Conservation (phyloP, 805 yeast genomes). For the Wickerhamiella brachini region DNA sequence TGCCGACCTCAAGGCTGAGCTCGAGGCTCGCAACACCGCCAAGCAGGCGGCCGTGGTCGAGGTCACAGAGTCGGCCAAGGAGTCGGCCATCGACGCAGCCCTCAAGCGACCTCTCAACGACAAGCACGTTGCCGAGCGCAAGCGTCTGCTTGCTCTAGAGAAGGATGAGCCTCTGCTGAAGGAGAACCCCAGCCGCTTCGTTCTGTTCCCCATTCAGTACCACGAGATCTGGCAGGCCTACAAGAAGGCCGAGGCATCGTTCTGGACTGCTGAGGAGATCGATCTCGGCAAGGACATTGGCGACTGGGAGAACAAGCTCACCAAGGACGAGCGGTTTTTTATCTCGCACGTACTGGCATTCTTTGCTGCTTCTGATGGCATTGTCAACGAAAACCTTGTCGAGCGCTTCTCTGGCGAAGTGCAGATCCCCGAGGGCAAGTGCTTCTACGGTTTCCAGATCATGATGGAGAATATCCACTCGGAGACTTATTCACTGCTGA, state of each 20-base stretch:
- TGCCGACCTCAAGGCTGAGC: conserved; percentile 13
- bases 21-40: conserved; percentile 6
- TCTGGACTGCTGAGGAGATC: conserved; percentile 99
- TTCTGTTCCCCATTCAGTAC: conserved; percentile 89
- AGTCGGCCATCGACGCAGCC: conserved; percentile 8
- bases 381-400: conserved; percentile 92
- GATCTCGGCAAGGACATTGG: conserved; percentile 81
- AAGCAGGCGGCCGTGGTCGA: conserved; percentile 20
- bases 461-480: conserved; percentile 99
- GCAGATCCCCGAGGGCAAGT: conserved; percentile 93
- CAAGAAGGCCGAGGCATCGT: conserved; percentile 97
- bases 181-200: conserved; percentile 82
- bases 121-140: conserved; percentile 20
- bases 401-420: conserved; percentile 97
- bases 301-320: conserved; percentile 87
- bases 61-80: conserved; percentile 5
- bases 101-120: conserved; percentile 14
- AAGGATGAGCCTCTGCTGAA: conserved; percentile 75
- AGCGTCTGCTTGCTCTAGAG: conserved; percentile 54
- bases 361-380: conserved; percentile 98
- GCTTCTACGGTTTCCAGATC: conserved; percentile 98
- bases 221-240: conserved; percentile 98
- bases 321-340: conserved; percentile 84
- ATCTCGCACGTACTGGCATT: conserved; percentile 88
- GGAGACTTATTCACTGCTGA: conserved; percentile 88